These are phyloP conservation scores for Cupressus sempervirens DNA, from an alignment of 75 land plant species.

Conservation along the genomic window DNA sequence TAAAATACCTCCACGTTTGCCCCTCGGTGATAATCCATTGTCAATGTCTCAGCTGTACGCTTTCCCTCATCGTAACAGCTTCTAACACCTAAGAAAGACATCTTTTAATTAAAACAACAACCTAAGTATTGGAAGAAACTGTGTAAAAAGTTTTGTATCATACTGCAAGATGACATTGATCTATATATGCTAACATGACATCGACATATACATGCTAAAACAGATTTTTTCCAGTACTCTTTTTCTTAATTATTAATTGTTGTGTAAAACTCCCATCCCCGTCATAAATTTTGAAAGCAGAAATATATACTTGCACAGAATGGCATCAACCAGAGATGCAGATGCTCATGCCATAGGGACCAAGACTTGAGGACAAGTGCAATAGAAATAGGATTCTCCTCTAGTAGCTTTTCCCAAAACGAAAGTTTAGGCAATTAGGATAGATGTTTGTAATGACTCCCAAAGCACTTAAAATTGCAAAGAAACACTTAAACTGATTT, in stretches of 20 bases:
- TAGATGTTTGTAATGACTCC: not conserved
- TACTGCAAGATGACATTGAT: not conserved
- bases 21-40: slow-evolving; percentile 88
- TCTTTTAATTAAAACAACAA: not conserved
- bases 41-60: slow-evolving; percentile 77
- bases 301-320: not conserved
- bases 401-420: not conserved
- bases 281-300: not conserved
- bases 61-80: slow-evolving; percentile 91
- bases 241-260: not conserved
- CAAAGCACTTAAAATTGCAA: not conserved
- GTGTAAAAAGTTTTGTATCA: not conserved
- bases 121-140: not conserved
- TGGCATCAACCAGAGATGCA: not conserved
- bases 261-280: not conserved
- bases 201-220: too few relatives aligned
- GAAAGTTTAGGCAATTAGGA: not conserved
- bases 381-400: not conserved
- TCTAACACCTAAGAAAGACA: slow-evolving; percentile 51
- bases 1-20: slow-evolving; percentile 62
- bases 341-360: not conserved
- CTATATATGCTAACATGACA: too few relatives aligned
- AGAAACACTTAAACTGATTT: not conserved
- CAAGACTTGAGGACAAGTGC: not conserved
- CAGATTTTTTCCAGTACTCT: not conserved